Percentiles rank a stretch among this genome's conserved stretches.
Conservation (phyloP, 106 monocot genomes). For the Acorus calamus region DNA sequence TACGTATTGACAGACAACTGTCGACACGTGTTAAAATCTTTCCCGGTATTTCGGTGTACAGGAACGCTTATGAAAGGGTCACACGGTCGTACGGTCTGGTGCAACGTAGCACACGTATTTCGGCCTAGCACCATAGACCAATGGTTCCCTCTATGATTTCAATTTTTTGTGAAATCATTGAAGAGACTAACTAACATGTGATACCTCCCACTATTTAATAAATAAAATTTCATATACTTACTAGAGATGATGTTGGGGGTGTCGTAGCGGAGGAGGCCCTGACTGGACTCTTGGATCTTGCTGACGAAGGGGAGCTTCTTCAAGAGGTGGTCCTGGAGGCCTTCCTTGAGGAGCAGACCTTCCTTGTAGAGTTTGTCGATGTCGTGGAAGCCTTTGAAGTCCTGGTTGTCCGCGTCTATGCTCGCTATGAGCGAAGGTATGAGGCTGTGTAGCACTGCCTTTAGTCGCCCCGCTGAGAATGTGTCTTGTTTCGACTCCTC, state of each 20-base stretch:
- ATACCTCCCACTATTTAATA: neutral
- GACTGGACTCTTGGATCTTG: constrained; percentile 42
- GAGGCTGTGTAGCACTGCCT: constrained; percentile 64
- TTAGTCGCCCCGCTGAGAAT: constrained; percentile 32
- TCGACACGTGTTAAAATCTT: too few relatives aligned
- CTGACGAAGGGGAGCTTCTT: constrained; percentile 54
- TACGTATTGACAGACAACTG: too few relatives aligned
- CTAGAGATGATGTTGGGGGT: constrained; percentile 73
- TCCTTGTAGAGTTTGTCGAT: constrained; percentile 83
- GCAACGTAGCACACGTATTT: too few relatives aligned
- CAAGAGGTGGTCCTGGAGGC: constrained; percentile 45
- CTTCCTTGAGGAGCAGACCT: constrained; percentile 37
- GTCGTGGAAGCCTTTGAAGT: constrained; percentile 71
- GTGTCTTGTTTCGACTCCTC: constrained; percentile 68
- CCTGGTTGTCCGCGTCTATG: constrained; percentile 36
- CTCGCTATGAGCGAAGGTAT: constrained; percentile 45
- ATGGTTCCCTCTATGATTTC: too few relatives aligned
- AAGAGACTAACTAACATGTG: neutral
- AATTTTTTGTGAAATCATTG: neutral
- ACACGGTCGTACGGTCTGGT: too few relatives aligned
- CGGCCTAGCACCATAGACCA: too few relatives aligned
- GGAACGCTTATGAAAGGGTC: too few relatives aligned
- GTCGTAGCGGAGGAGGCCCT: constrained; percentile 55
- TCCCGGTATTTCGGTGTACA: too few relatives aligned
- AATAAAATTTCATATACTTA: constrained; percentile 18